Percentiles rank a stretch among this genome's conserved stretches.
phyloP scores from a whole-genome alignment of 140 eudicot genomes.

The Flaveria floridana region DNA sequence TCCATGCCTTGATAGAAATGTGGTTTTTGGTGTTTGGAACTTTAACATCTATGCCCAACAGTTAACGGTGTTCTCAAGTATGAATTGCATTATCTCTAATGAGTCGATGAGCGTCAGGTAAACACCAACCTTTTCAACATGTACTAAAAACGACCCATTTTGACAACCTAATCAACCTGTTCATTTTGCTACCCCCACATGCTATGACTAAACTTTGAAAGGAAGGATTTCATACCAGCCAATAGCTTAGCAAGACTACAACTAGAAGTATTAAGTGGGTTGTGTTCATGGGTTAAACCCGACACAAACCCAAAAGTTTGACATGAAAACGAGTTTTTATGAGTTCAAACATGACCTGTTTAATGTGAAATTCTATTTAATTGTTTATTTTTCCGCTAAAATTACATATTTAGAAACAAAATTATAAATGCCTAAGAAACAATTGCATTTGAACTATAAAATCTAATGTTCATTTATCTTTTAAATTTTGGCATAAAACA shows the following conservation, averaged over 20 bases:
- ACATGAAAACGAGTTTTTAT: too few relatives aligned
- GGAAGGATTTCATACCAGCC: not conserved
- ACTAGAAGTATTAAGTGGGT: not conserved
- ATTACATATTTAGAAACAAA: not conserved
- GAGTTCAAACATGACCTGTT: too few relatives aligned
- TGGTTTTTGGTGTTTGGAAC: not conserved
- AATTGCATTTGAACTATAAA: too few relatives aligned
- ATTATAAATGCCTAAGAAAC: too few relatives aligned
- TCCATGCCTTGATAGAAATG: constrained; percentile 3
- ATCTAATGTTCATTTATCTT: too few relatives aligned
- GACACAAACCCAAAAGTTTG: too few relatives aligned
- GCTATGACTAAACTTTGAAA: not conserved
- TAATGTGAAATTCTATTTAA: too few relatives aligned
- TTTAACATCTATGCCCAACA: too few relatives aligned
- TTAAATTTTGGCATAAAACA: not conserved
- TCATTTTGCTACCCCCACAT: not conserved
- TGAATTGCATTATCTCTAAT: not conserved
- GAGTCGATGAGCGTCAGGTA: not conserved
- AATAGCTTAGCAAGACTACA: not conserved
- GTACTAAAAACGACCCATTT: not conserved
- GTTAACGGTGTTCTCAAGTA: not conserved
- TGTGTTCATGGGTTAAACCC: too few relatives aligned
- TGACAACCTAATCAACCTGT: not conserved
- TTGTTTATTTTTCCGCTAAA: too few relatives aligned
- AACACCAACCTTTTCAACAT: not conserved